Percentiles rank a stretch among this genome's conserved stretches.
phyloP scores from a whole-genome alignment of 2,329 filamentous ascomycete genomes.

The Domatiomyces catenatus region DNA sequence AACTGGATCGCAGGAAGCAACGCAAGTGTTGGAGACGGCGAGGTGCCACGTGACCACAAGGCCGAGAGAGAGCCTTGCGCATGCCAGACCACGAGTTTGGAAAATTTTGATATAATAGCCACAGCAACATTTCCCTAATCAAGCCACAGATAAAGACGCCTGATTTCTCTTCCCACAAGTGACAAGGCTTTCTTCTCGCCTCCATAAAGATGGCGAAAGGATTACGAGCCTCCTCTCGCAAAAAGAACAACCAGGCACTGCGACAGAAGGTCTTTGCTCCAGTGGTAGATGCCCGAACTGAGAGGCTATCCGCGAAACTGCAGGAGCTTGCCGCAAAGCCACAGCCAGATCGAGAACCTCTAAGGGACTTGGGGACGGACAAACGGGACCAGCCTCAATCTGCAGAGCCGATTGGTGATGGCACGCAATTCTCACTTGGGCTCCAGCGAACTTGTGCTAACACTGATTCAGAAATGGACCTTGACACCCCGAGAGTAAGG shows the following conservation, averaged over 20 bases:
- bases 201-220: conserved; percentile 64
- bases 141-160: not conserved
- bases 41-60: not conserved
- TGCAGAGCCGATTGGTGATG: conserved; percentile 24
- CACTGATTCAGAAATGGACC: conserved; percentile 8
- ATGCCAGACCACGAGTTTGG: not conserved
- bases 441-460: not conserved
- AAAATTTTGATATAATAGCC: not conserved
- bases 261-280: conserved; percentile 75
- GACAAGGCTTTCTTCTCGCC: not conserved
- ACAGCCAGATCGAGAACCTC: conserved; percentile 36
- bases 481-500: conserved; percentile 8
- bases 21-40: not conserved
- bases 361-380: conserved; percentile 30
- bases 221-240: conserved; percentile 60
- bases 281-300: conserved; percentile 59
- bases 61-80: not conserved
- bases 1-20: not conserved
- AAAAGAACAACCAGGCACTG: conserved; percentile 68
- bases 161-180: not conserved
- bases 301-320: conserved; percentile 73
- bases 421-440: conserved; percentile 1
- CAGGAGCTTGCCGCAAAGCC: conserved; percentile 64
- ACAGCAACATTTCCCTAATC: not conserved
- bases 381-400: conserved; percentile 29